Evolutionary conservation across 169 alveolate genomes (phyloP), one percentile per base, ranked within the genome.

Genomic region (Cryptosporidium ubiquitum): DNA sequence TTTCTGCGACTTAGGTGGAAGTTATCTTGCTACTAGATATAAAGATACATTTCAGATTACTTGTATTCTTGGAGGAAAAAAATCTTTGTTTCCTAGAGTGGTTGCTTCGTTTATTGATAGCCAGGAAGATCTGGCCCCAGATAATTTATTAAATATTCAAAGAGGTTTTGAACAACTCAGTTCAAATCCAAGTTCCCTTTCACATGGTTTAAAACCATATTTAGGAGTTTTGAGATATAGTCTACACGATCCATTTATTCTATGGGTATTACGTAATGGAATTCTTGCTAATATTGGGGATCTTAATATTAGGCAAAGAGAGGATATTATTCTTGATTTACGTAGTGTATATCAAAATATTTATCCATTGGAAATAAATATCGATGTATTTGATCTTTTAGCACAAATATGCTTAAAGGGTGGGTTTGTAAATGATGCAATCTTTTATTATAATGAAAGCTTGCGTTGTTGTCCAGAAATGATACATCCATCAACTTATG

Each of bases 1-100:
- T 89, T 94, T 94, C 58, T 70, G 91, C 44, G 71, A 92, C 37
- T 47, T 91, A 58, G 96, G 96, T 20, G 96, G 96, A 10, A 86
- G 91, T 51, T 94, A 92, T 74, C 75, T 92, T 57, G 93, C 94
- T 16, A 94, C 96, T 9, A 94, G 93, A 18, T 94, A 93, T 51
- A 91, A 94, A n/a, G 96, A 94, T 55, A 93, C 94, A 40, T 94
- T 94, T 66, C 96, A 94, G 75, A 91, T 94, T 39, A 93, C 94
- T 20, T 92, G 95, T 33, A 79, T 79, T 23, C 69, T 64, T 31
- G 89, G 89, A n/a, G 40, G 40, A 16, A 61, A 33, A 10, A 79
- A 79, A 16, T 79, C 89, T 9, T 61, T 26, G 12, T 61, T 79
- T 29, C 89, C 89, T 16, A 79, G 89, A 29, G 58, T 69, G 9